Conservation (phyloP, 768 basidiomycete genomes). For the Coprinellus aureogranulatus region DNA sequence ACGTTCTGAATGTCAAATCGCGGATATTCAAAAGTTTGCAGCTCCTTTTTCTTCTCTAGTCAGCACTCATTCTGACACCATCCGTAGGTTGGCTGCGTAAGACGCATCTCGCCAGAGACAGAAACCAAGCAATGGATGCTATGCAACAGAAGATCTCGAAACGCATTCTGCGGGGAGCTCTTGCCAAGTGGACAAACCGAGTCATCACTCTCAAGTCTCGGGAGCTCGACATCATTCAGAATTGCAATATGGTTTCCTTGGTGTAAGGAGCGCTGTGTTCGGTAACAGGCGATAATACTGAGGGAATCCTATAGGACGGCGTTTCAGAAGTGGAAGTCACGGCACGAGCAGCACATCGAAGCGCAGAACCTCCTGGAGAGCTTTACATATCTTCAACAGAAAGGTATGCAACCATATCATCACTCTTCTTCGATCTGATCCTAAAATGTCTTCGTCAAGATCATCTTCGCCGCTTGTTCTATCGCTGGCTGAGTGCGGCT, state of each 20-base stretch:
- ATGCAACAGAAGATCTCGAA: conserved; percentile 38
- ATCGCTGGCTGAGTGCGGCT: conserved; percentile 64
- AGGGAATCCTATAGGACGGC: conserved; percentile 39
- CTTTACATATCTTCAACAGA: conserved; percentile 74
- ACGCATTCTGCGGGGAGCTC: conserved; percentile 48
- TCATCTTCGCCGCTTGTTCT: conserved; percentile 62
- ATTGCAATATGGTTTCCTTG: conserved; percentile 30
- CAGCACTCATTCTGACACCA: neutral
- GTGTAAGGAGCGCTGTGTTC: conserved; percentile 23
- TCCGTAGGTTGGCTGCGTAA: neutral
- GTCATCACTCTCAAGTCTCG: conserved; percentile 73
- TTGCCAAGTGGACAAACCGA: conserved; percentile 67
- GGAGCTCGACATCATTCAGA: conserved; percentile 62
- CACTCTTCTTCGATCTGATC: conserved; percentile 2
- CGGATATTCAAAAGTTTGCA: conserved; percentile 23
- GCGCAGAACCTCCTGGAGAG: conserved; percentile 65
- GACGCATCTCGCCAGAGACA: neutral
- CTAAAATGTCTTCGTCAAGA: conserved; percentile 46
- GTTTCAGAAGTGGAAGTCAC: conserved; percentile 68
- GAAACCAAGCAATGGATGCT: neutral
- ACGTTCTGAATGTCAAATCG: conserved; percentile 42
- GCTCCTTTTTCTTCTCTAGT: conserved; percentile 5
- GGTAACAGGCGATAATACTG: neutral
- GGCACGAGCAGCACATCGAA: conserved; percentile 63
- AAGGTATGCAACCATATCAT: conserved; percentile 46